A percentile compares a stretch with the other conserved stretches of the same genome.
phyloP scores from a whole-genome alignment of 2,329 filamentous ascomycete genomes.

The Helotiales sp. region DNA sequence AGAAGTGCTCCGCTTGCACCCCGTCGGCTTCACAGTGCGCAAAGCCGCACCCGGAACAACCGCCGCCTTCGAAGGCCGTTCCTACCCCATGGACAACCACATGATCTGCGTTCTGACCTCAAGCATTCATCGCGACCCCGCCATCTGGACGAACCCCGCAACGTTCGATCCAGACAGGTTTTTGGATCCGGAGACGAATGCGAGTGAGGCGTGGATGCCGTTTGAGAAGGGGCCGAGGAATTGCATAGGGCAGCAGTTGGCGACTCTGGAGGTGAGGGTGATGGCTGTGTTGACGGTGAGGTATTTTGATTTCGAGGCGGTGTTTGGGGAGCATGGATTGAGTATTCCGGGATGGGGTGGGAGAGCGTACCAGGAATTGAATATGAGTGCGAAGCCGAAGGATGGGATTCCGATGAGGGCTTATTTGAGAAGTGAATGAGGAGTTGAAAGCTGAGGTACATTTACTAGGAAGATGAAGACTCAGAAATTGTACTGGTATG shows the following conservation, averaged over 20 bases:
- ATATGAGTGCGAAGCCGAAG: constrained; percentile 30
- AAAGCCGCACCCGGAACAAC: constrained; percentile 16
- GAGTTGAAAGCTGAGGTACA: not conserved
- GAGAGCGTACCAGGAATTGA: constrained; percentile 28
- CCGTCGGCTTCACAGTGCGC: constrained; percentile 22
- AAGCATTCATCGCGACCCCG: constrained; percentile 49
- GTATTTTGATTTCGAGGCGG: constrained; percentile 53
- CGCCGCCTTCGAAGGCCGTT: constrained; percentile 18
- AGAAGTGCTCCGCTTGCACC: constrained; percentile 29
- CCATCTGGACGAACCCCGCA: constrained; percentile 43
- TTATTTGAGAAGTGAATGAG: not conserved
- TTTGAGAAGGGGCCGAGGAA: constrained; percentile 61
- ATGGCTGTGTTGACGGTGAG: constrained; percentile 53
- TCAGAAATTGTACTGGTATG: not conserved
- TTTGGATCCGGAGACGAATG: constrained; percentile 43
- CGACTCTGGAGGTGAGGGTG: constrained; percentile 53
- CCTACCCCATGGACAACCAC: constrained; percentile 21
- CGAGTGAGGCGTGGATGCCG: constrained; percentile 55
- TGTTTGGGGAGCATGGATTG: constrained; percentile 40
- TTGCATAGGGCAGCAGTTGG: constrained; percentile 62
- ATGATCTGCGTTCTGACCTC: constrained; percentile 20
- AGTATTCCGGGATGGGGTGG: constrained; percentile 27
- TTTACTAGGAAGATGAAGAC: not conserved
- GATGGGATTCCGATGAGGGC: constrained; percentile 31
- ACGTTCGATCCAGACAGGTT: constrained; percentile 56